Evolutionary conservation across 2,329 filamentous ascomycete species (phyloP).

Genomic region (Madurella fahalii): DNA sequence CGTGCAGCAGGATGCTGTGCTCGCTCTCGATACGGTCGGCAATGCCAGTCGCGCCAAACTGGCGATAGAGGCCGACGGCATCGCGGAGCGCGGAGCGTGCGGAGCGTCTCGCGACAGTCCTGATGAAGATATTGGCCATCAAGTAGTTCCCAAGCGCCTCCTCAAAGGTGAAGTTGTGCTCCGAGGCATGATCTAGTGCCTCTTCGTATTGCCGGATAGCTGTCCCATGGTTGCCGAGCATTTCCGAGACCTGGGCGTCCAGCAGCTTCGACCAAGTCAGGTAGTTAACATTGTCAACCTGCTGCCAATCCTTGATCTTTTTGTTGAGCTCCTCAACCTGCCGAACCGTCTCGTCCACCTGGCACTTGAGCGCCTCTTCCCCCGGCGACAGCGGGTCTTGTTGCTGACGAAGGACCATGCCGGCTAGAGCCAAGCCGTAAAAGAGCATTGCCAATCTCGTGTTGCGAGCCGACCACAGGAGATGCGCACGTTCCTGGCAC

Average conservation of each 20-base stretch:
- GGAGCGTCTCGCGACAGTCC: slow-evolving; percentile 60
- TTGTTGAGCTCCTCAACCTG: slow-evolving; percentile 53
- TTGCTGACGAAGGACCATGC: slow-evolving; percentile 46
- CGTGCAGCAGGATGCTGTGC: slow-evolving; percentile 63
- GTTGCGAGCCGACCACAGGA: slow-evolving; percentile 58
- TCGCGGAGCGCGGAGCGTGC: slow-evolving; percentile 67
- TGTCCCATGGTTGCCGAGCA: slow-evolving; percentile 51
- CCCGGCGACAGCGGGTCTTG: slow-evolving; percentile 43
- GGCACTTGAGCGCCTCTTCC: slow-evolving; percentile 37
- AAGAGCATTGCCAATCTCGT: slow-evolving; percentile 56
- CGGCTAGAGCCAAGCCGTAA: slow-evolving; percentile 55
- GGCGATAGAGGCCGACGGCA: slow-evolving; percentile 62
- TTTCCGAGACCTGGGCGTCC: slow-evolving; percentile 64
- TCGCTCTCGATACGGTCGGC: slow-evolving; percentile 64
- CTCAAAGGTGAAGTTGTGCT: slow-evolving; percentile 64
- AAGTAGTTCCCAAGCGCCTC: slow-evolving; percentile 71
- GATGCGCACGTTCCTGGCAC: slow-evolving; percentile 43
- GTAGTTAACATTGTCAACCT: slow-evolving; percentile 67
- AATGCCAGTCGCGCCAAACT: slow-evolving; percentile 65
- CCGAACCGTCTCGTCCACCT: slow-evolving; percentile 46
- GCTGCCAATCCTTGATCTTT: slow-evolving; percentile 60
- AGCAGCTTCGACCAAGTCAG: slow-evolving; percentile 64
- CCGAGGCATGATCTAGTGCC: slow-evolving; percentile 66
- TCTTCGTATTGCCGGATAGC: slow-evolving; percentile 65
- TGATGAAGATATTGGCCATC: slow-evolving; percentile 67